Evolutionary conservation across 129 eudicot genomes (phyloP).

Genomic region (Artemisia tridentata): DNA sequence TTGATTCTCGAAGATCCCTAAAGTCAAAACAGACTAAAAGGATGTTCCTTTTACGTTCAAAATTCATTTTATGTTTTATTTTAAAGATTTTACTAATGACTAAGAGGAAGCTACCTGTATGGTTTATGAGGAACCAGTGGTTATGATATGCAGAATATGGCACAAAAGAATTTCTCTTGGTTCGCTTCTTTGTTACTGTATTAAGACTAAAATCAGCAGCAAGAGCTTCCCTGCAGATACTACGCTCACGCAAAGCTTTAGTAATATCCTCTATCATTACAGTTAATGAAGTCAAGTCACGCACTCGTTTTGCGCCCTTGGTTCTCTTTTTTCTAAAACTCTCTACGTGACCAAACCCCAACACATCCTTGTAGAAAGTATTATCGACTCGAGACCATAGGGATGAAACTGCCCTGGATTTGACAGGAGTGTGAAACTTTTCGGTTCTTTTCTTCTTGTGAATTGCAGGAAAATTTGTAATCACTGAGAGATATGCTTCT

Average conservation of each 20-base stretch:
- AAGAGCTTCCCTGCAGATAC: slow-evolving; percentile 51
- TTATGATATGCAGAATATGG: slow-evolving; percentile 25
- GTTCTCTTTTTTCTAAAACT: slow-evolving; percentile 52
- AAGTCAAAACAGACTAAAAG: too few relatives aligned
- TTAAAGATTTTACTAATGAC: background rate
- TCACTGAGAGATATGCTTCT: slow-evolving; percentile 33
- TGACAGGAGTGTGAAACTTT: slow-evolving; percentile 29
- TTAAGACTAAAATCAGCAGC: slow-evolving; percentile 41
- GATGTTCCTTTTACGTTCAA: too few relatives aligned
- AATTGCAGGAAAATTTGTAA: slow-evolving; percentile 47
- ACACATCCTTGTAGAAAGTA: slow-evolving; percentile 25
- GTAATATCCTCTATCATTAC: slow-evolving; percentile 28
- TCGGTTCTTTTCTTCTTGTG: slow-evolving; percentile 73
- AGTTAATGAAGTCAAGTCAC: slow-evolving; percentile 45
- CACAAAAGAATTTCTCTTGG: slow-evolving; percentile 46
- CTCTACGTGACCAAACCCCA: slow-evolving; percentile 31
- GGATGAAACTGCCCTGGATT: slow-evolving; percentile 34
- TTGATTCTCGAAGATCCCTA: too few relatives aligned
- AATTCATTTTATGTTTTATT: too few relatives aligned
- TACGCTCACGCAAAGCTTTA: slow-evolving; percentile 17
- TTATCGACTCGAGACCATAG: slow-evolving; percentile 25
- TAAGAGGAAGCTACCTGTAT: slow-evolving; percentile 29
- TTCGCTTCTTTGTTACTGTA: slow-evolving; percentile 53
- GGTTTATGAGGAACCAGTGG: slow-evolving; percentile 23
- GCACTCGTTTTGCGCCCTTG: slow-evolving; percentile 47